These are phyloP conservation scores for Cordia subcordata DNA, from an alignment of 257 asterid genomes.

Conservation along the genomic window DNA sequence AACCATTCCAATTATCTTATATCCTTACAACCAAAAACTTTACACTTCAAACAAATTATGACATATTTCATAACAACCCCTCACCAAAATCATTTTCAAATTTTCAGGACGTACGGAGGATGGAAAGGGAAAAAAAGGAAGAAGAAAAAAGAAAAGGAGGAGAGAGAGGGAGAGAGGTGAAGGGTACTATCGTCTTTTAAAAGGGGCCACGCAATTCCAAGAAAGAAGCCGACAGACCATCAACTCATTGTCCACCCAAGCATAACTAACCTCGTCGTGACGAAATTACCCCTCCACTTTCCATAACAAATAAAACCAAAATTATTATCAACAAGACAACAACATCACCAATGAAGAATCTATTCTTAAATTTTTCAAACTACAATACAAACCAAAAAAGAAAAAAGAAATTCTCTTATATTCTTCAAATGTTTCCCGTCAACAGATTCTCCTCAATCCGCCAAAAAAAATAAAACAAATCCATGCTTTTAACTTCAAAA, in stretches of 20 bases:
- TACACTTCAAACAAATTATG: too few species aligned
- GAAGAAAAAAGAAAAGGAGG: too few species aligned
- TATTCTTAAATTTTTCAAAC: background rate
- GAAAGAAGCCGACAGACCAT: slow-evolving; percentile 8
- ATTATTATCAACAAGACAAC: background rate
- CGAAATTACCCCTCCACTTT: slow-evolving; percentile 34
- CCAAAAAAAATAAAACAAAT: too few species aligned
- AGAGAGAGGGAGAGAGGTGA: background rate
- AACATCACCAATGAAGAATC: too few species aligned
- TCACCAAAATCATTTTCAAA: too few species aligned
- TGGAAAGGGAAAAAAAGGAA: too few species aligned
- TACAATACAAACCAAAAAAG: background rate
- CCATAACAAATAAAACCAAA: slow-evolving; percentile 17
- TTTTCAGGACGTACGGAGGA: too few species aligned
- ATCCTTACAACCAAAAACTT: too few species aligned
- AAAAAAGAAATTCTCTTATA: background rate
- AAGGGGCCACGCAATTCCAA: slow-evolving; percentile 20
- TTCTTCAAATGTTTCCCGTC: background rate
- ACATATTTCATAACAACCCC: background rate
- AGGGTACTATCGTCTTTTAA: slow-evolving; percentile 25
- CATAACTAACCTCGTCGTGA: slow-evolving; percentile 14
- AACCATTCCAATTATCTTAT: too few species aligned
- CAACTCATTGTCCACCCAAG: slow-evolving; percentile 20
- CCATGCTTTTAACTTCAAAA: background rate
- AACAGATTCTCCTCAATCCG: background rate